Evolutionary conservation across 177 flowering plant species (phyloP), one percentile per base, ranked within the genome.

Genomic region (Vitis hybrid): DNA sequence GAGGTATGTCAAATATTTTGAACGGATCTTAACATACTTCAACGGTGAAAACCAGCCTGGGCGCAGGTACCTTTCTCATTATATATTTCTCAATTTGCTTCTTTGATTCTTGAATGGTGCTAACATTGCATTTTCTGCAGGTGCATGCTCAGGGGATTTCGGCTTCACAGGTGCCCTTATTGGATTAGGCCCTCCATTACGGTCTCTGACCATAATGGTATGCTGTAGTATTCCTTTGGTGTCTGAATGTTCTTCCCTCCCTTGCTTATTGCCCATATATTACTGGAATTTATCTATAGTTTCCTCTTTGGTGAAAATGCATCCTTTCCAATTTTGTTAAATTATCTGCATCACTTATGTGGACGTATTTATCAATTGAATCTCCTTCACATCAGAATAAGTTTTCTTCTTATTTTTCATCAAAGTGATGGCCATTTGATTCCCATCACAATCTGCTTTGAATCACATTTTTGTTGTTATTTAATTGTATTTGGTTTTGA

Each of bases 1-100:
- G 99, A 87, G 98, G 70, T 95, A 95, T 82, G 98, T 95, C 75
- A 95, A 95, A 74, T 95, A 95, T 70, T 93, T 93, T 78, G 99
- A 92, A 78, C 94, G 97, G 35, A 70, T 80, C 51, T 75, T 91
- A 70, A 86, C 95, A 59, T 86, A 88, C 80, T 93, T 93, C 81
- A 92, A 91, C 76, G 99, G 97, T 1, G 97, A 89, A 79, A 86
- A 82, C 80, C 99, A 86, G 79, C 94, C 97, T 60, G 96, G 93
- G 6, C 92, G 98, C 11, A 90, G 99, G 99, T 94, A 84, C 66
- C 35, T 18, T 40, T 59, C 71, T 67, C 66, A 16, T 61, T 55
- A 32, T 8, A 24, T 61, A 1, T 72, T 46, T 62, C 40, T 66
- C 4, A 11, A 11, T 1, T 8, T 18, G 46, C 27, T 54, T 48